phyloP scores from a whole-genome alignment of 139 green algal genomes.

The Volvox reticuliferus region DNA sequence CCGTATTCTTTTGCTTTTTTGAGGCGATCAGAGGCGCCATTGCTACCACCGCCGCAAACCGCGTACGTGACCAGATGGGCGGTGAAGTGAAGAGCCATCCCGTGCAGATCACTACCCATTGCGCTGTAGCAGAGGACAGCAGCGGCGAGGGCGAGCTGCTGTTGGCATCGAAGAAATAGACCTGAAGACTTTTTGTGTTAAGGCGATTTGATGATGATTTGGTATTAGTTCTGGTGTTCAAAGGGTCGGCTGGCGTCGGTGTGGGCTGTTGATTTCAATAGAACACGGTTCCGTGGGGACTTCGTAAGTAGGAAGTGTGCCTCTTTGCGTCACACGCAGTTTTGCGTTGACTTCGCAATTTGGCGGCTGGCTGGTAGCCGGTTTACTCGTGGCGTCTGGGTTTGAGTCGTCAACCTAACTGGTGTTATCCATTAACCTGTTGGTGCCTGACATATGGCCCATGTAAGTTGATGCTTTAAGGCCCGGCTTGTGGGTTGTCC shows the following conservation, averaged over 20 bases:
- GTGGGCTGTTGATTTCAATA: neutral
- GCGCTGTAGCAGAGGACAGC: neutral
- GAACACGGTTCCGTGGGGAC: too few species aligned
- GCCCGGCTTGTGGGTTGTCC: too few species aligned
- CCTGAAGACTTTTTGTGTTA: neutral
- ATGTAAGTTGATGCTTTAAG: too few species aligned
- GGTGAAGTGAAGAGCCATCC: constrained; percentile 17
- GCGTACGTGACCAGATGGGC: neutral
- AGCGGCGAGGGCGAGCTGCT: constrained; percentile 1
- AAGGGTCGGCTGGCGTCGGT: neutral
- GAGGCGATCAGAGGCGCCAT: constrained; percentile 74
- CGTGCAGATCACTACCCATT: neutral
- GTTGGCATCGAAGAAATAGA: constrained; percentile 21
- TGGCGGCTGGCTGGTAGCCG: too few species aligned
- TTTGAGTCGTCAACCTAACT: too few species aligned
- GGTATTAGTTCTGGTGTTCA: neutral
- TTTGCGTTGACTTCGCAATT: too few species aligned
- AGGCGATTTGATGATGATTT: neutral
- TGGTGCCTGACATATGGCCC: too few species aligned
- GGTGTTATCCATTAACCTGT: too few species aligned
- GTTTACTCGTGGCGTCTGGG: too few species aligned
- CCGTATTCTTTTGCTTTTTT: constrained; percentile 92
- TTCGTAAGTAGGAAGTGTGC: too few species aligned
- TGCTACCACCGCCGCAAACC: neutral
- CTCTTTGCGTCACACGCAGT: too few species aligned